phyloP scores from a whole-genome alignment of 2,329 filamentous ascomycete genomes.

The Zasmidium angulare region DNA sequence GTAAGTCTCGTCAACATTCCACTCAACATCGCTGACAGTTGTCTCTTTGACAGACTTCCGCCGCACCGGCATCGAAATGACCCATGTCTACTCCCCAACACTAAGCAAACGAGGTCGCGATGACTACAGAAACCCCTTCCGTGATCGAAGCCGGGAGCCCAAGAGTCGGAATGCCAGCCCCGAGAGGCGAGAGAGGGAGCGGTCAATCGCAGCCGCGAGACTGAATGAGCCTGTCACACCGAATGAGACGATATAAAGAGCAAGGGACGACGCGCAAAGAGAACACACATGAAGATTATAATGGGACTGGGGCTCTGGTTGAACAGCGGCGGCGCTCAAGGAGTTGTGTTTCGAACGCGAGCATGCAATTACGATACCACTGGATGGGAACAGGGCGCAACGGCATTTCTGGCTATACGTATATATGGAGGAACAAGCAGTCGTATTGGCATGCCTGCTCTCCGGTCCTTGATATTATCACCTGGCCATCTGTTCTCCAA shows the following conservation, averaged over 20 bases:
- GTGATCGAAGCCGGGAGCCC: background rate
- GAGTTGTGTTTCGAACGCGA: background rate
- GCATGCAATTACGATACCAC: background rate
- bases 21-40: background rate
- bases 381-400: background rate
- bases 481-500: too few species aligned
- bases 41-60: background rate
- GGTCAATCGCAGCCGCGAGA: background rate
- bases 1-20: background rate
- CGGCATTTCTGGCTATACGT: background rate
- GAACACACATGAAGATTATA: background rate
- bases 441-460: background rate
- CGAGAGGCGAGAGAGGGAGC: background rate
- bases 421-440: background rate
- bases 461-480: too few species aligned
- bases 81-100: background rate
- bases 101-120: background rate
- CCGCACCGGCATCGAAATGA: conserved; percentile 2
- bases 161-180: background rate
- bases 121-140: background rate
- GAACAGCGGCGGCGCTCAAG: background rate
- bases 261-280: background rate
- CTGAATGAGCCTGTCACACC: background rate
- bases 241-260: background rate
- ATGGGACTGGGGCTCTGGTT: background rate